These are phyloP conservation scores for Heliocybe sulcata DNA, from an alignment of 1,284 basidiomycete genomes.

Conservation along the genomic window DNA sequence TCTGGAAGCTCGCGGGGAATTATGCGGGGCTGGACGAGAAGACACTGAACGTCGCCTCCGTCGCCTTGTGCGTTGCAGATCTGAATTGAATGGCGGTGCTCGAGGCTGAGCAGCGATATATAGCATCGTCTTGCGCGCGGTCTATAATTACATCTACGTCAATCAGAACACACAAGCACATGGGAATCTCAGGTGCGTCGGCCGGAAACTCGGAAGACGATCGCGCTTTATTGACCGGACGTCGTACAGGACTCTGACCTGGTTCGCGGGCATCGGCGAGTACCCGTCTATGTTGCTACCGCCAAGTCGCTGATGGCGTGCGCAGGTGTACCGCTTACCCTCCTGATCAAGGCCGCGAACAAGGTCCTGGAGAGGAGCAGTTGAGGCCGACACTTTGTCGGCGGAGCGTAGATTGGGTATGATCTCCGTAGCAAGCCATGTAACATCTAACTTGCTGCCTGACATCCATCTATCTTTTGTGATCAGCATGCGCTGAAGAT, in stretches of 20 bases:
- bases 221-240: not conserved
- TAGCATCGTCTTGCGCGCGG: conserved; percentile 10
- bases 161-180: conserved; percentile 9
- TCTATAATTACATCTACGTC: conserved; percentile 16
- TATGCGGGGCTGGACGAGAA: conserved; percentile 11
- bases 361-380: not conserved
- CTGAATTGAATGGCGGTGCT: not conserved
- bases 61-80: conserved; percentile 8
- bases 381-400: not conserved
- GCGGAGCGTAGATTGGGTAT: not conserved
- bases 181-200: conserved; percentile 9
- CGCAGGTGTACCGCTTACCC: conserved; percentile 10
- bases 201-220: not conserved
- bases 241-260: not conserved
- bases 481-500: no score
- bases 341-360: conserved; percentile 13
- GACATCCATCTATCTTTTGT: no score
- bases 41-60: conserved; percentile 12
- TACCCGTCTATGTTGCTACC: not conserved
- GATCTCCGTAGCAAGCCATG: no score
- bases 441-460: no score
- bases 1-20: conserved; percentile 12
- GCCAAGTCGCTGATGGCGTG: not conserved
- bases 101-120: not conserved
- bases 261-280: not conserved